Conservation (phyloP, 768 basidiomycete genomes). For the Gautieria morchelliformis region DNA sequence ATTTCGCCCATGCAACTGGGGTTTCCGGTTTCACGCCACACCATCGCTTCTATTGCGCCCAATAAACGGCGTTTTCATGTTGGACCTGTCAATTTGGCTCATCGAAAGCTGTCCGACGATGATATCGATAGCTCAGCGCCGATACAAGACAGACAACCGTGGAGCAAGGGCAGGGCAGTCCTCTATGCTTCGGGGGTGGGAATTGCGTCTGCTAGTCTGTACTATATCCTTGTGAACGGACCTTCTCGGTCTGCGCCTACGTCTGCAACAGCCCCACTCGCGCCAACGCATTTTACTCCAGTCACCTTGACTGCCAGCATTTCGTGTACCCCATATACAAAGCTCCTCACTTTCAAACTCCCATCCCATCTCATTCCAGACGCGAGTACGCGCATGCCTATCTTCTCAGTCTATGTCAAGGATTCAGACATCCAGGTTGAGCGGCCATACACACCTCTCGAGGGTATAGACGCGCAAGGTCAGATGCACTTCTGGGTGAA, state of each 20-base stretch:
- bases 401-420: slow-evolving; percentile 76
- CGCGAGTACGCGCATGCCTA: slow-evolving; percentile 22
- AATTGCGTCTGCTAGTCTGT: neutral
- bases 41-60: neutral
- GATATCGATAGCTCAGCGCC: too few species aligned
- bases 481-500: slow-evolving; percentile 75
- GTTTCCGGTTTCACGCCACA: neutral
- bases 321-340: slow-evolving; percentile 46
- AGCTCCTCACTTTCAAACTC: slow-evolving; percentile 52
- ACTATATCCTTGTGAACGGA: slow-evolving; percentile 7
- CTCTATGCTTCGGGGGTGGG: slow-evolving; percentile 2
- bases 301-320: slow-evolving; percentile 47
- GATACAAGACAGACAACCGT: too few species aligned
- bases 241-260: slow-evolving; percentile 13
- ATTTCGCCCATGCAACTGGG: neutral
- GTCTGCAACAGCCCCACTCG: slow-evolving; percentile 16
- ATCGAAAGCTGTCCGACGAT: neutral
- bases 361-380: slow-evolving; percentile 28
- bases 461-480: slow-evolving; percentile 58
- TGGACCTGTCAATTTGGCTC: neutral
- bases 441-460: slow-evolving; percentile 73
- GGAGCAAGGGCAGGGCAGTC: neutral
- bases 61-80: neutral
- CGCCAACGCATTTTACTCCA: slow-evolving; percentile 39
- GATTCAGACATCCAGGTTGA: slow-evolving; percentile 87